Base-by-base conservation (phyloP, 768 basidiomycete species). In the Stropharia rugosoannulata region DNA sequence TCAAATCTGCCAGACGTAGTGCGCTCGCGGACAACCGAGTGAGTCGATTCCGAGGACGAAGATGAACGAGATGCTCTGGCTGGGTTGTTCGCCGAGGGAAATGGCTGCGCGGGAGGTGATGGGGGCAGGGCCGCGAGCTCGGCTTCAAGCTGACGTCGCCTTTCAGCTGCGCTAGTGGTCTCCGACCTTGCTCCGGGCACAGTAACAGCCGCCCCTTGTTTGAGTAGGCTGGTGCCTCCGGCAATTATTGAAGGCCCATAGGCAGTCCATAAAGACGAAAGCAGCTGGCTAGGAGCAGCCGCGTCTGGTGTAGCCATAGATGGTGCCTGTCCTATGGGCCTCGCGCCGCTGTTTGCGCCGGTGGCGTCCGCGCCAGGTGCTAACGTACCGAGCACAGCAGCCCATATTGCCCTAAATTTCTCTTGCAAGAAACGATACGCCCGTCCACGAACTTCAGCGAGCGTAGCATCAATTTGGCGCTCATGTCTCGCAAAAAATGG, bases 401-500 rank as follows among this genome's bases (percentile, higher is more conserved):
- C 85, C 92, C 91, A 93, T 2, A 89, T 60, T 7, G 78, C 75
- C 50, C 84, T 77, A 10, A 87, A 64, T 8, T 82, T 80, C 29
- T 83, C 80, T 62, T 90, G 90, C 5, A 92, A 53, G 66, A 86
- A 89, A 11, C 75, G 61, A 69, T 87, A 89, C 9, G 83, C 67
- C 13, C 78, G 76, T 4, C 73, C 73, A 64, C 86, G 84, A 61
- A 86, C 68, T 49, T 84, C 79, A 3, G 87, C 85, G 39, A 97
- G 81, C 5, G 87, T 77, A 12, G 82, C 81, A 68, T 98, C 95
- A 67, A 98, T 95, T 67, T 93, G 85, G 1, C 75, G 64, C 70
- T 98, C 95, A 66, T 97, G 90, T 16, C 81, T 74, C 49, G 79
- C 80, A 70, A 98, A 89, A 74, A 93, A 86, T 0, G 95, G 95